Percentiles rank a stretch among this genome's conserved stretches.
Evolutionary conservation across 2,329 filamentous ascomycete genomes (phyloP).

Genomic region (Chaetoscypha palmicola): DNA sequence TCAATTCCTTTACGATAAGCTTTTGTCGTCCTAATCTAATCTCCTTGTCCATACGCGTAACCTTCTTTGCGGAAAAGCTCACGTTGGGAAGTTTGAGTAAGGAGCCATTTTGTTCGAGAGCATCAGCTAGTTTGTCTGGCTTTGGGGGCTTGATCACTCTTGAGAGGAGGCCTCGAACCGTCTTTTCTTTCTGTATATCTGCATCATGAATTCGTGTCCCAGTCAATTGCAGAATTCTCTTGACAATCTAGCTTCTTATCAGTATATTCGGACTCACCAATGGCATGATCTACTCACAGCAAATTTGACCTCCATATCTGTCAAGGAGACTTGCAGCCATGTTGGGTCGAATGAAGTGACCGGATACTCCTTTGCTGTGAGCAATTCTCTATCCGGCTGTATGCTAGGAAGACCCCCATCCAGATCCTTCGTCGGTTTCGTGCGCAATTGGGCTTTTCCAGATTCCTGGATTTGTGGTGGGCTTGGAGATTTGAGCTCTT

Average conservation of each 20-base stretch:
- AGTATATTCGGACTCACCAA: not conserved
- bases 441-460: no score
- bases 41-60: slow-evolving; percentile 67
- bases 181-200: slow-evolving; percentile 50
- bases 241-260: slow-evolving; percentile 55
- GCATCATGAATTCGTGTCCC: slow-evolving; percentile 68
- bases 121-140: slow-evolving; percentile 55
- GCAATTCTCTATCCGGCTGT: slow-evolving; percentile 12
- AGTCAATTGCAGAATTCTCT: slow-evolving; percentile 76
- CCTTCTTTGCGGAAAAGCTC: slow-evolving; percentile 53
- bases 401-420: no score
- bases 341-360: slow-evolving; percentile 42
- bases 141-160: slow-evolving; percentile 48
- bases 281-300: slow-evolving; percentile 56
- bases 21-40: slow-evolving; percentile 69
- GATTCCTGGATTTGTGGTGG: no score
- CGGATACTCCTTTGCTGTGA: slow-evolving; percentile 24
- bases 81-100: slow-evolving; percentile 61
- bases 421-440: no score
- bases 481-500: no score
- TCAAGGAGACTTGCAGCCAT: slow-evolving; percentile 53
- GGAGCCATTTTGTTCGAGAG: slow-evolving; percentile 41
- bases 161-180: slow-evolving; percentile 47
- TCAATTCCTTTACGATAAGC: slow-evolving; percentile 65
- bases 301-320: slow-evolving; percentile 59